Evolutionary conservation across 495 filamentous ascomycete genomes (phyloP), one percentile per base, ranked within the genome.

Genomic region (Apiosordaria backusii): DNA sequence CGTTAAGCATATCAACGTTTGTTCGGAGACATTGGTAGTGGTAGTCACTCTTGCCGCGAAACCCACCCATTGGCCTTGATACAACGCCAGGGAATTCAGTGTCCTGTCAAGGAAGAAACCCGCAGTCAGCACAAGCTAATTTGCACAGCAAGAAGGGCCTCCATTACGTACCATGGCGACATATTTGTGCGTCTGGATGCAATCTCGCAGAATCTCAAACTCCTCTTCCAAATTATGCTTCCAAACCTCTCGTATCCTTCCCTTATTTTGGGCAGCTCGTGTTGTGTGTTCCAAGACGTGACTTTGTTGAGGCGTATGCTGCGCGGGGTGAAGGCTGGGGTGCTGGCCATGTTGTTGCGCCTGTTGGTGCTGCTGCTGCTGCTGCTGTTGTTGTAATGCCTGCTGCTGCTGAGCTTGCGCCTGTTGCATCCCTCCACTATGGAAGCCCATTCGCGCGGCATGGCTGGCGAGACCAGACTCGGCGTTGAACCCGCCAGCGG

Each of bases 71-170:
- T 4, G 95, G 95, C 60, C 95, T 87, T 23, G 93, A 92, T 60
- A 99, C 93, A 50, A 99, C 91, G 29, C 95, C 95, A 4, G 95
- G 95, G 71, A 99, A 99, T 75, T 98, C 94, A 57, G 96, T 97
- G 75, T 99, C 96, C 94, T 98, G 74, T 57, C 63, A 13, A 59
- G 59, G 13, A 18, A 25, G 52, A 21, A 70, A 79, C 67, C 35
- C 10, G 10, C 35, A 78, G 75, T 70, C 62, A 58, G 27, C 23
- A 50, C 18, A n/a, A 40, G 13, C 15, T 9, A 59, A 35, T 54
- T 57, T 22, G 52, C 29, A 10, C 23, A 22, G 4, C 19, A 24
- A 19, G 6, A 3, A 45, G 59, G 40, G 62, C 25, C 25, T 54
- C 35, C 19, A 50, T 50, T 60, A 62, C 77, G 79, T 81, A 98